Base-by-base conservation (phyloP, 345 rosid genomes). In the Tarenaya hassleriana region DNA sequence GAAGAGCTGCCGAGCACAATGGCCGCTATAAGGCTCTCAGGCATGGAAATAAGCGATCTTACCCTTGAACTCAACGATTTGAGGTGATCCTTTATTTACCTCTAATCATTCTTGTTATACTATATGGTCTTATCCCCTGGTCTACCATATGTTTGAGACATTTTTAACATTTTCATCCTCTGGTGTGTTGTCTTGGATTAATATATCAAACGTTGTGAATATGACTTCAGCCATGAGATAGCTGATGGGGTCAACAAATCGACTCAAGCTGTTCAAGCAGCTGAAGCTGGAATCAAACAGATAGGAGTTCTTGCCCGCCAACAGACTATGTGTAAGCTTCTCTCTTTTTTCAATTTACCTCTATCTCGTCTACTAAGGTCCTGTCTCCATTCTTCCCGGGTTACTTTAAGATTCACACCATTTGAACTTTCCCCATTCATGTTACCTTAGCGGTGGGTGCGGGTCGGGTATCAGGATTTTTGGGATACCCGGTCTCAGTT, bases 1-100 rank as follows among this genome's bases (percentile, higher is more conserved):
- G 84, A 81, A 69, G 97, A 94, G 67, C 87, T 88, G 34, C 99
- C 95, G 2, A 72, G 92, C 68, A 94, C 97, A 14, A 83, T 94
- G 84, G 94, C 88, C 41, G 94, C 94, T 12, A 73, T 88, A 21
- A 80, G 97, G 78, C 89, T 94, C 44, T 94, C 95, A 1, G 89
- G 95, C 62, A 83, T 94, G 99, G 99, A 94, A 68, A 80, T 94
- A 58, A 94, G 97, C 41, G 99, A 86, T 73, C 95, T 94, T 34
- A 94, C 97, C 0, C 77, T 88, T 55, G 97, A 94, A 70, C 50
- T 94, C 45, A 83, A 84, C 43, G 97, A 88, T 60, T 77, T 88
- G 58, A 88, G 99, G 99, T 88, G 69, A 64, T 10, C 47, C 56
- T n/a, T 63, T 49, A 16, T 20, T 40, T 48, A 21, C 14, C 42